Evolutionary conservation across 139 green algal species (phyloP), one percentile per base, ranked within the genome.

Genomic region (Auxenochlorella pyrenoidosa): DNA sequence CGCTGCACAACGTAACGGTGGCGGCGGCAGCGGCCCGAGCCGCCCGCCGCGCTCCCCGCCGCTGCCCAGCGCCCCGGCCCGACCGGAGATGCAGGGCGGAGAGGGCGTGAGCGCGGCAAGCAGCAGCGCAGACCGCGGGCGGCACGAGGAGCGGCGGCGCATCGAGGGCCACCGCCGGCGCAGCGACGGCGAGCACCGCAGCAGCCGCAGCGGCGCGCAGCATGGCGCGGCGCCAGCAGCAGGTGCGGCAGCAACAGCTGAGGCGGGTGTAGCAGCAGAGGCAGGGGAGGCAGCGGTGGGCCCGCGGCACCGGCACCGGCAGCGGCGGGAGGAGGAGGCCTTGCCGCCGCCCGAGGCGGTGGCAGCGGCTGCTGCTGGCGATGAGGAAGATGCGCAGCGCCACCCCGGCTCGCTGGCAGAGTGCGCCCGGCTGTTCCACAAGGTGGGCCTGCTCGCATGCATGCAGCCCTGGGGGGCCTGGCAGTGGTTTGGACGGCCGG

Each of bases 371-470:
- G 79, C 79, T 21, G 79, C 41, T 13, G 79, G 34, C 12, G 59
- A 24, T 2, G 59, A 54, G 6, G 58, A 54, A 24, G 58, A 26
- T 5, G 79, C 4, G 22, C 58, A 34, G 38, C 32, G 44, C 2
- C 44, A 85, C 60, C 80, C 80, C 0, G 79, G 79, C 10, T 84
- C 79, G 40, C 80, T 85, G 80, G 80, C 80, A 4, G 80, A 85
- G 36, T 85, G 80, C 30, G 80, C 80, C 40, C 41, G 41, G 28
- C 63, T 85, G 26, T 85, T 77, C 40, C 60, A 85, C 80, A 85
- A 85, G 80, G 80, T 75, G 63, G 15, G 63, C 22, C 34, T 13
- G 28, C 30, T 13, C 1, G 47, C 47, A 54, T 54, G 47, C 8
- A 54, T 54, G 47, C 47, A 54, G 47, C 36, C 32, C 32, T 43